Evolutionary conservation across 176 grass and related monocot genomes (phyloP), one percentile per base, ranked within the genome.

Genomic region (Oryza rufipogon): DNA sequence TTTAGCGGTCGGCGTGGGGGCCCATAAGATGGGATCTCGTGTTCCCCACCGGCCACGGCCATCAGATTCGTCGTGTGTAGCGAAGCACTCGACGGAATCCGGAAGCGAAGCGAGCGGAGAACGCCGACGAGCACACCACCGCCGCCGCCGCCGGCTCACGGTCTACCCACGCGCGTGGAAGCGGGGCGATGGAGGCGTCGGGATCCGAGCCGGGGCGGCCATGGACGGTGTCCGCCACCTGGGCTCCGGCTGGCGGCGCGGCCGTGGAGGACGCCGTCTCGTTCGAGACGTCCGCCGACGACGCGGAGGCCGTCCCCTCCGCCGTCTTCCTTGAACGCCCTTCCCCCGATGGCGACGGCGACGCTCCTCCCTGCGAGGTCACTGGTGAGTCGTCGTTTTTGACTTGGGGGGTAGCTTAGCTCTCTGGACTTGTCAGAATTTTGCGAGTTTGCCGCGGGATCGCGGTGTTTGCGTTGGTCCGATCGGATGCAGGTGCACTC

Each of bases 201-300:
- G 84, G 63, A 87, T 86, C 80, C 9, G 73, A 86, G 28, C 26
- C 22, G 0, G 70, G 13, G 8, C 48, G 79, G 75, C 79, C 74
- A 11, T 90, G 89, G 89, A 83, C 73, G 69, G 84, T 79, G 33
- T 46, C 87, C 0, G 83, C 87, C 74, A 88, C 77, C 54, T 94
- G 92, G 92, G 64, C 77, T 65, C 64, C 74, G 12, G 54, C 74
- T 39, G 70, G 80, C 34, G 89, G 87, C 46, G 85, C 66, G 13
- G 64, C 83, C 46, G 78, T 92, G 45, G 89, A 85, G 52, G 84
- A 71, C 22, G 78, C 85, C 39, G 76, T 94, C 81, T 94, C 89
- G 65, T 94, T 94, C 70, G 89, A 94, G 45, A 94, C 89, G 34
- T 83, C 87, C 10, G 81, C 52, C 19, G 48, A 85, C 19, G 91